A percentile compares a stretch with the other conserved stretches of the same genome.
Conservation (phyloP, 2,329 filamentous ascomycete genomes). For the Fusarium sp. region DNA sequence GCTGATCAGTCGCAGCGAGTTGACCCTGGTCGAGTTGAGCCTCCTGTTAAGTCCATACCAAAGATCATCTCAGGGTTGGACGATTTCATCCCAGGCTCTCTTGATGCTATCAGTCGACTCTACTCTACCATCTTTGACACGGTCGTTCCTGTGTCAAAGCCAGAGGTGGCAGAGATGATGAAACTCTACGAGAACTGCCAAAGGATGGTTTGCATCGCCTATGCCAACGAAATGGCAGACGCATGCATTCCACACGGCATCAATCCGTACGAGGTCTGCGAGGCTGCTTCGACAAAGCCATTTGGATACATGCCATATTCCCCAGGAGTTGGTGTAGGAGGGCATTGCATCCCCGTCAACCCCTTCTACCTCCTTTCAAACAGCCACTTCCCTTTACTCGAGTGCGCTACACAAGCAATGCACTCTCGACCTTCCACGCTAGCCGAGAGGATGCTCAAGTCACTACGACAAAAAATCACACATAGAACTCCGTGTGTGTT, state of each 20-base stretch:
- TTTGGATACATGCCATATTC: slow-evolving; percentile 65
- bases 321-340: slow-evolving; percentile 65
- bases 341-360: slow-evolving; percentile 70
- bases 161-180: slow-evolving; percentile 70
- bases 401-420: slow-evolving; percentile 60
- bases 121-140: slow-evolving; percentile 62
- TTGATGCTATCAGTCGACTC: slow-evolving; percentile 58
- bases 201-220: slow-evolving; percentile 68
- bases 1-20: slow-evolving; percentile 56
- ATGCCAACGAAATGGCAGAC: slow-evolving; percentile 69
- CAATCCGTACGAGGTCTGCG: slow-evolving; percentile 64
- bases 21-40: slow-evolving; percentile 63
- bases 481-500: slow-evolving; percentile 52
- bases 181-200: slow-evolving; percentile 72
- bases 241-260: slow-evolving; percentile 62
- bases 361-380: slow-evolving; percentile 66
- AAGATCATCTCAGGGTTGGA: slow-evolving; percentile 68
- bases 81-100: slow-evolving; percentile 59
- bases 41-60: slow-evolving; percentile 60
- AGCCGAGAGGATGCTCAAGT: slow-evolving; percentile 51
- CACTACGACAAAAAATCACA: slow-evolving; percentile 36
- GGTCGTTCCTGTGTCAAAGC: slow-evolving; percentile 62
- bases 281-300: slow-evolving; percentile 64
- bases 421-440: slow-evolving; percentile 57
- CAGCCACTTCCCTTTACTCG: slow-evolving; percentile 61